These are phyloP conservation scores for Colletotrichum plurivorum DNA, from an alignment of 2,329 filamentous ascomycete genomes.

Conservation along the genomic window DNA sequence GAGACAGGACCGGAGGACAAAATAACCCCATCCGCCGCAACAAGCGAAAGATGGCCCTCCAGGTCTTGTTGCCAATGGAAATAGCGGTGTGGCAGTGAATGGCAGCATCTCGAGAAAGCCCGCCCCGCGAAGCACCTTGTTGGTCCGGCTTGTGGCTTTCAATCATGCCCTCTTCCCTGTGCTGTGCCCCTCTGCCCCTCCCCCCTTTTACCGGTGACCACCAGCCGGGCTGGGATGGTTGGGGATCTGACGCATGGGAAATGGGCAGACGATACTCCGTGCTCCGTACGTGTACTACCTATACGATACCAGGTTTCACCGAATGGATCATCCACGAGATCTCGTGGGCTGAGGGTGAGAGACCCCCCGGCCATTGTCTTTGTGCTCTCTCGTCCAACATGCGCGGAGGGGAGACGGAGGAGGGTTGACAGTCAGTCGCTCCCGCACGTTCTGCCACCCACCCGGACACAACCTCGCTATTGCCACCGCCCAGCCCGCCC, in stretches of 20 bases:
- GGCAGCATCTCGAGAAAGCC: not conserved
- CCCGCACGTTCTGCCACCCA: not conserved
- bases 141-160: slow-evolving; percentile 18
- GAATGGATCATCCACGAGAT: slow-evolving; percentile 24
- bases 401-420: not conserved
- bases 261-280: slow-evolving; percentile 20
- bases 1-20: slow-evolving; percentile 16
- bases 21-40: slow-evolving; percentile 27
- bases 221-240: not conserved
- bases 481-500: not conserved
- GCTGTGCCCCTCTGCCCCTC: not conserved
- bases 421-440: slow-evolving; percentile 6
- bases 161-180: slow-evolving; percentile 1
- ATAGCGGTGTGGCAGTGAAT: slow-evolving; percentile 39
- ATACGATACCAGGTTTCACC: no score
- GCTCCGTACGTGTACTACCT: not conserved
- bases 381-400: slow-evolving; percentile 10
- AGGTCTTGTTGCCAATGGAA: slow-evolving; percentile 29
- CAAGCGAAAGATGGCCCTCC: slow-evolving; percentile 17
- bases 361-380: no score
- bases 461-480: not conserved
- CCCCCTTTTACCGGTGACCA: not conserved
- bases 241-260: slow-evolving; percentile 18
- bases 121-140: slow-evolving; percentile 8
- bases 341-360: slow-evolving; percentile 20